phyloP scores from a whole-genome alignment of 495 filamentous ascomycete genomes.

The Copromyces sp. region DNA sequence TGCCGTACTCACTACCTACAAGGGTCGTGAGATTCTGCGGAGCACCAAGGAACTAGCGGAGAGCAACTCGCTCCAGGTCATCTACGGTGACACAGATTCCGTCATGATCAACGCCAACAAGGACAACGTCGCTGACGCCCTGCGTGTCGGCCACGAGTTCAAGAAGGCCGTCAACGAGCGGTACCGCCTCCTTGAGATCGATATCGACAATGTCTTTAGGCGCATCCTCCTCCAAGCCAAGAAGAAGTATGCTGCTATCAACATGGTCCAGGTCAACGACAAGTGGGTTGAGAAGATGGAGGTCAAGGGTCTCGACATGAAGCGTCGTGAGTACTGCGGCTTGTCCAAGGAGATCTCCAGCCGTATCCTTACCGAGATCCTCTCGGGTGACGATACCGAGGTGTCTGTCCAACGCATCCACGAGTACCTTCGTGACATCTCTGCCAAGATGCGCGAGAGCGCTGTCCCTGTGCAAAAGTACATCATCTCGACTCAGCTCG shows the following conservation, averaged over 20 bases:
- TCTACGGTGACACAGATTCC: constrained; percentile 97
- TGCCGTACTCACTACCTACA: constrained; percentile 91
- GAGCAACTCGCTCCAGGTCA: constrained; percentile 76
- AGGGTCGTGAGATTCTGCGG: constrained; percentile 92
- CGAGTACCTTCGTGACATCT: constrained; percentile 76
- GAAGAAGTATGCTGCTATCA: constrained; percentile 98
- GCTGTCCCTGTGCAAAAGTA: background rate
- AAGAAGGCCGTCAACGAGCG: constrained; percentile 70
- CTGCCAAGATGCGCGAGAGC: constrained; percentile 59
- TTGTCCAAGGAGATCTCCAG: constrained; percentile 88
- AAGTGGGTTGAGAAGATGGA: constrained; percentile 91
- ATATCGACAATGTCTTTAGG: constrained; percentile 96
- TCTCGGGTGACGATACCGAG: constrained; percentile 89
- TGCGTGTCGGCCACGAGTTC: constrained; percentile 70
- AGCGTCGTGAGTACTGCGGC: constrained; percentile 87
- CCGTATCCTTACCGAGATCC: constrained; percentile 74
- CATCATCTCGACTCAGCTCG: constrained; percentile 90
- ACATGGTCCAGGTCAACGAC: constrained; percentile 78
- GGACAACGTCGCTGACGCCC: constrained; percentile 80
- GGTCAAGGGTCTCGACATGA: constrained; percentile 98
- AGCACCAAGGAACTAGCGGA: constrained; percentile 94
- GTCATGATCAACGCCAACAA: constrained; percentile 99
- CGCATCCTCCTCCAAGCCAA: constrained; percentile 90
- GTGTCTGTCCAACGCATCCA: constrained; percentile 81
- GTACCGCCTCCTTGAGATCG: constrained; percentile 86